These are phyloP conservation scores for Termitomyces sp. DNA, from an alignment of 768 basidiomycete species.

Conservation along the genomic window DNA sequence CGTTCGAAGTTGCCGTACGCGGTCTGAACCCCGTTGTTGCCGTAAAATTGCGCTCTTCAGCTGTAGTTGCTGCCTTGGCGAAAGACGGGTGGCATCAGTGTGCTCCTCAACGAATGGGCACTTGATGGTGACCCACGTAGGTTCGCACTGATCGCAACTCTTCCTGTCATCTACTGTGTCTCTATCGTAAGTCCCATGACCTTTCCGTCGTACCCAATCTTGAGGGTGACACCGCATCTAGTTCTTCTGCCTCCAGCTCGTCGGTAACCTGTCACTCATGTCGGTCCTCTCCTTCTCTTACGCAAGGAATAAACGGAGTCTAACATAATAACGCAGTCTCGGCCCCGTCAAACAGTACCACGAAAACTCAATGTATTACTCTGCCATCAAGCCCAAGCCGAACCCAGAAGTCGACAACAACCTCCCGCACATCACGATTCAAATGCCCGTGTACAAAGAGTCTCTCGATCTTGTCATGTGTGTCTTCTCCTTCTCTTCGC, in stretches of 20 bases:
- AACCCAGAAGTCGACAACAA: constrained; percentile 64
- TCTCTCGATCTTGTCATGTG: constrained; percentile 69
- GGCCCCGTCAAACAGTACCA: constrained; percentile 85
- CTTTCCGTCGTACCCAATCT: not conserved
- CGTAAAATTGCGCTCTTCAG: constrained; percentile 69
- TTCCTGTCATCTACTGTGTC: constrained; percentile 72
- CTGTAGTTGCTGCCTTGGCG: constrained; percentile 70
- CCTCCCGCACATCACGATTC: constrained; percentile 74
- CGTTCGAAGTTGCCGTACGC: constrained; percentile 76
- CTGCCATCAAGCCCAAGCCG: constrained; percentile 58
- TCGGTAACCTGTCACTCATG: constrained; percentile 60
- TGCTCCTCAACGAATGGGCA: constrained; percentile 61
- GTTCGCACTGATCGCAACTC: constrained; percentile 59
- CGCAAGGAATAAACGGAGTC: not conserved
- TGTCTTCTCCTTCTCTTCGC: constrained; percentile 17
- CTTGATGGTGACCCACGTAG: constrained; percentile 59
- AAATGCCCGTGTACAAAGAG: constrained; percentile 88
- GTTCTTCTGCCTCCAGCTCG: constrained; percentile 75
- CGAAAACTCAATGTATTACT: constrained; percentile 81
- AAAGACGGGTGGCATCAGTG: constrained; percentile 51
- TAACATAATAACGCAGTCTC: constrained; percentile 24
- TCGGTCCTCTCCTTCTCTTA: constrained; percentile 14
- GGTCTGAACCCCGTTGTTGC: constrained; percentile 79
- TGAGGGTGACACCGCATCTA: constrained; percentile 17
- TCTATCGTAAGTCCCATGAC: constrained; percentile 48